Conservation (phyloP, 495 filamentous ascomycete genomes). For the Annulohypoxylon maeteangense region DNA sequence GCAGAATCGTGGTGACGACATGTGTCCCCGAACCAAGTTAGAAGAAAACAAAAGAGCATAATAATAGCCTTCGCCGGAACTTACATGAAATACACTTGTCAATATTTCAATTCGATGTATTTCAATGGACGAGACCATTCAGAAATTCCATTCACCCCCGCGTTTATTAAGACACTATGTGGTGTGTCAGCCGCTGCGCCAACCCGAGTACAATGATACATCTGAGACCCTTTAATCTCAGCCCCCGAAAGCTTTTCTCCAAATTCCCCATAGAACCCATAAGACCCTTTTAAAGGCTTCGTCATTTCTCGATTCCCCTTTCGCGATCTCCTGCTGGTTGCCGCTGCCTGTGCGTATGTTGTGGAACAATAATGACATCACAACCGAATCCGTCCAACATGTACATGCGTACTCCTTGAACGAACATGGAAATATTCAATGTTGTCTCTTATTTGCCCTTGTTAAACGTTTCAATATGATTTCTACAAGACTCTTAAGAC, state of each 20-base stretch:
- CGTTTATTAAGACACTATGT: slow-evolving; percentile 1
- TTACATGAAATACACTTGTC: slow-evolving; percentile 1
- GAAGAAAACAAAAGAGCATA: neutral
- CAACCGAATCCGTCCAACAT: slow-evolving; percentile 1
- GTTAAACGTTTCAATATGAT: slow-evolving; percentile 23
- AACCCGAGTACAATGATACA: slow-evolving; percentile 17
- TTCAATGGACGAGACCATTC: neutral
- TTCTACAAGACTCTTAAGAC: slow-evolving; percentile 14
- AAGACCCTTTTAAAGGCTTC: slow-evolving; percentile 4
- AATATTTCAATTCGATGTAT: neutral
- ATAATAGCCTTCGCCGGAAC: slow-evolving; percentile 23
- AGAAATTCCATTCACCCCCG: slow-evolving; percentile 21
- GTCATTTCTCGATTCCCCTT: slow-evolving; percentile 41
- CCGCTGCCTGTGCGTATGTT: slow-evolving; percentile 26
- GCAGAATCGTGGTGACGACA: slow-evolving; percentile 35
- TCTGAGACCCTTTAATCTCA: slow-evolving; percentile 37
- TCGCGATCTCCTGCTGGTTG: slow-evolving; percentile 33
- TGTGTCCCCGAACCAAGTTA: slow-evolving; percentile 16
- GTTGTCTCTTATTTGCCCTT: slow-evolving; percentile 4
- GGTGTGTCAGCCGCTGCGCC: slow-evolving; percentile 29
- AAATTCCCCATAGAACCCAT: slow-evolving; percentile 3
- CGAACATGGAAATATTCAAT: neutral
- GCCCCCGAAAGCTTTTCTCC: neutral
- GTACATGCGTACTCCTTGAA: neutral
- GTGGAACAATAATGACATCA: slow-evolving; percentile 42